These are phyloP conservation scores for Microdochium nivale DNA, from an alignment of 2,329 filamentous ascomycete genomes.

Conservation along the genomic window DNA sequence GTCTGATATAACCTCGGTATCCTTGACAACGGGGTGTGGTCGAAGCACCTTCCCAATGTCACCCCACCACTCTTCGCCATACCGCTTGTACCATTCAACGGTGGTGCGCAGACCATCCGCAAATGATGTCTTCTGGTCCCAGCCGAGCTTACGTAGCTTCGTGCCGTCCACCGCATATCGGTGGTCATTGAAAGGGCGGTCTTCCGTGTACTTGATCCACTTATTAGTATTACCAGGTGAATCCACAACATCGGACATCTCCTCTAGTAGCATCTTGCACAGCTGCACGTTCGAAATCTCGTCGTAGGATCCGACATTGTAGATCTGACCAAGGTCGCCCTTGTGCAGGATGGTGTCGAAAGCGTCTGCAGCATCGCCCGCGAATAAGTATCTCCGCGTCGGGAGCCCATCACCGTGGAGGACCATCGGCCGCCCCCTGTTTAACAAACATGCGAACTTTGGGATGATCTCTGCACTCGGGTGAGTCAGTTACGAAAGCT, in stretches of 20 bases:
- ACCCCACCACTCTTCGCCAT: slow-evolving; percentile 64
- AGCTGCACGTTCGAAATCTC: slow-evolving; percentile 69
- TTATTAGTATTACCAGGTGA: slow-evolving; percentile 44
- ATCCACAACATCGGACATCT: slow-evolving; percentile 48
- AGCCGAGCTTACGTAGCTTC: slow-evolving; percentile 59
- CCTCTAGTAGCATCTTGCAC: slow-evolving; percentile 53
- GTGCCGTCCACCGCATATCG: slow-evolving; percentile 64
- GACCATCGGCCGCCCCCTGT: slow-evolving; percentile 56
- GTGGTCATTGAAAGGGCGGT: slow-evolving; percentile 72
- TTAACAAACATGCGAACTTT: slow-evolving; percentile 68
- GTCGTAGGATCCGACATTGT: slow-evolving; percentile 73
- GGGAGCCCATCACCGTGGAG: slow-evolving; percentile 71
- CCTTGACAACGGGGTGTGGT: slow-evolving; percentile 55
- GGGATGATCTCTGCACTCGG: slow-evolving; percentile 63
- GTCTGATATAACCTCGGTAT: slow-evolving; percentile 46
- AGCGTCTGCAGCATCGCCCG: slow-evolving; percentile 70
- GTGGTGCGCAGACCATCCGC: slow-evolving; percentile 54
- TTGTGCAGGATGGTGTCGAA: slow-evolving; percentile 79
- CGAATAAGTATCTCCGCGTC: slow-evolving; percentile 69
- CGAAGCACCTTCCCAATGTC: slow-evolving; percentile 61
- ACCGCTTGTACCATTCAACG: slow-evolving; percentile 61
- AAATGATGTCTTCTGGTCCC: slow-evolving; percentile 59
- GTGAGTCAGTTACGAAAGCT: neutral
- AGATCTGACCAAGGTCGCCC: slow-evolving; percentile 64
- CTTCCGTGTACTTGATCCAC: slow-evolving; percentile 67